Base-by-base conservation (phyloP, 345 rosid genomes). In the Odontarrhena argentea region DNA sequence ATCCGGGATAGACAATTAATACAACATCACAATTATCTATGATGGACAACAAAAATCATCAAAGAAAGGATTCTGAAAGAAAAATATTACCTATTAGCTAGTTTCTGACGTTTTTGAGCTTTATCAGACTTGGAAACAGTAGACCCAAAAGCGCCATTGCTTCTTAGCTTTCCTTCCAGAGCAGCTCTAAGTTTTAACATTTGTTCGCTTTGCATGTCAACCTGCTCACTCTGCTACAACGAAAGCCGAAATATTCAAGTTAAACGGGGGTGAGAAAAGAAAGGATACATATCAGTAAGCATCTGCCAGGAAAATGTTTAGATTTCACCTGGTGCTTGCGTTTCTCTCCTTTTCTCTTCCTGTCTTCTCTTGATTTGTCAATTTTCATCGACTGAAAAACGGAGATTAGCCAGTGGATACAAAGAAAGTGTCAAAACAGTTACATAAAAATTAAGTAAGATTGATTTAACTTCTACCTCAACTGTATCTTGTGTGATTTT, bases 111-210 rank as follows among this genome's bases (percentile, higher is more conserved):
- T 62, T 82, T 93, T 76, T 61, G 79, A 44, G 55, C 60, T 72
- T 79, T 84, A 65, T 84, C 76, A 51, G 73, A 60, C 76, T 81
- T 89, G 3, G 82, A 63, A 61, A 76, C 65, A 42, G 72, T 52
- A 32, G 84, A 79, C 45, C 83, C 73, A 58, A 84, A 53, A 25
- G 74, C 73, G 65, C 85, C 86, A 65, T 76, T 86, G 76, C 79
- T 80, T 81, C 80, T 93, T 76, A 89, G 60, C 62, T 85, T 93
- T 75, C 86, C 90, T 63, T 88, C 96, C 40, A 93, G 87, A 14
- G 85, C 86, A 41, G 97, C 97, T 82, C 98, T 82, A 25, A 88
- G 78, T 72, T 82, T 83, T 50, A 93, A 60, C 97, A 93, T 93
- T 78, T 91, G 83, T 81, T 67, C 76, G 81, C 98, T 89, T 70